Percentiles rank a stretch among this genome's conserved stretches.
Evolutionary conservation across 495 filamentous ascomycete genomes (phyloP).

Genomic region (Penicillium riverlandense): DNA sequence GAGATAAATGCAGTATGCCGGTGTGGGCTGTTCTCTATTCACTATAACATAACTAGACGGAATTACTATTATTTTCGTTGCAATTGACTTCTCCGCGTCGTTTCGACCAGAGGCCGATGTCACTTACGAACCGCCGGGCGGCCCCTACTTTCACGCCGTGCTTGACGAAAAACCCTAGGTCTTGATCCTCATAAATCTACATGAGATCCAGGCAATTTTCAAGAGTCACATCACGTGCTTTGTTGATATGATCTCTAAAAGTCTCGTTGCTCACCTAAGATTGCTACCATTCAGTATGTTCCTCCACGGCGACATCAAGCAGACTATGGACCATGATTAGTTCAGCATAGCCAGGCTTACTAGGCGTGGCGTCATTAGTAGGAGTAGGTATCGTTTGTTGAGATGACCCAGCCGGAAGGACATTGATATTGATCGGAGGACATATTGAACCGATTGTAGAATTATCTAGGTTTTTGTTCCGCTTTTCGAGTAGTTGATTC

Average conservation of each 20-base stretch:
- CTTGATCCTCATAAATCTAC: not conserved
- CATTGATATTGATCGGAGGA: conserved; percentile 3
- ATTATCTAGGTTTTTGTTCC: not conserved
- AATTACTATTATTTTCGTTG: too few relatives aligned
- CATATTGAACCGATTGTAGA: not conserved
- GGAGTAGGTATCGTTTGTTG: not conserved
- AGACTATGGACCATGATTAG: not conserved
- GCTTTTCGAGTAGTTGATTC: conserved; percentile 1
- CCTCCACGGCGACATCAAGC: conserved; percentile 2
- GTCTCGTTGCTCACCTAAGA: not conserved
- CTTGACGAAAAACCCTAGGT: conserved; percentile 2
- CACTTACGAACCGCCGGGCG: conserved; percentile 3
- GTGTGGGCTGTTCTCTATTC: too few relatives aligned
- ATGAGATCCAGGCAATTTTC: conserved; percentile 2
- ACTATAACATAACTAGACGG: too few relatives aligned
- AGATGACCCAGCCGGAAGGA: not conserved
- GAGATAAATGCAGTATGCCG: too few relatives aligned
- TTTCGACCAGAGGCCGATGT: not conserved
- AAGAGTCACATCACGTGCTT: conserved; percentile 2
- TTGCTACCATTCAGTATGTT: conserved; percentile 3
- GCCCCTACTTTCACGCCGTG: conserved; percentile 3
- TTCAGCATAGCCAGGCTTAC: too few relatives aligned
- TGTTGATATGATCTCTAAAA: conserved; percentile 2
- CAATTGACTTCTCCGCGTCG: too few relatives aligned
- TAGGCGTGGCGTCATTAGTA: not conserved